A percentile compares a stretch with the other conserved stretches of the same genome.
Evolutionary conservation across 2,329 filamentous ascomycete species (phyloP).

Genomic region (Parascedosporium putredinis): DNA sequence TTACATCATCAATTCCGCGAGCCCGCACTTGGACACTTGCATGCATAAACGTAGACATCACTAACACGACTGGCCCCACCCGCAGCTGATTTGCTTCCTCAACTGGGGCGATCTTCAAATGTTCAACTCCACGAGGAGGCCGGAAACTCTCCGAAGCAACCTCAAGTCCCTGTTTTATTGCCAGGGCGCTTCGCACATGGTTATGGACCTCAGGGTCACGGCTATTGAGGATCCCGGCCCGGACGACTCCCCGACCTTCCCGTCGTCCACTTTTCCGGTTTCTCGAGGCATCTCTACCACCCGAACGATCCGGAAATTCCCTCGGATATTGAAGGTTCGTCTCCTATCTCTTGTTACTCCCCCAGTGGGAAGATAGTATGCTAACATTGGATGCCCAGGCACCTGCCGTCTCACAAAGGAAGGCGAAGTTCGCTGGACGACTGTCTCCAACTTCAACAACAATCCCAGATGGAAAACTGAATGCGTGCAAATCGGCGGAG

Average conservation of each 20-base stretch:
- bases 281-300: conserved; percentile 50
- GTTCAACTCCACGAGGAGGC: conserved; percentile 54
- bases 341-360: background rate
- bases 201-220: conserved; percentile 55
- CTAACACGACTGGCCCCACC: conserved; percentile 10
- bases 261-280: conserved; percentile 58
- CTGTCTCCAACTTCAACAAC: conserved; percentile 51
- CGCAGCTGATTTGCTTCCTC: conserved; percentile 35
- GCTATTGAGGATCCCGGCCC: conserved; percentile 47
- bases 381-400: conserved; percentile 28
- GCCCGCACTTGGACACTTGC: too few relatives aligned
- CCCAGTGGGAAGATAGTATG: too few relatives aligned
- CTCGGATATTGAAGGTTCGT: conserved; percentile 3
- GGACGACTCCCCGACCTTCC: conserved; percentile 49
- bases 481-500: conserved; percentile 62
- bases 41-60: conserved; percentile 12
- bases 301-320: conserved; percentile 22
- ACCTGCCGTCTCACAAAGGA: conserved; percentile 54
- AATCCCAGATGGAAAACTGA: conserved; percentile 69
- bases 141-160: conserved; percentile 32
- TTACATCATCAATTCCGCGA: too few relatives aligned
- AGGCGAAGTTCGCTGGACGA: conserved; percentile 67
- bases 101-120: conserved; percentile 64
- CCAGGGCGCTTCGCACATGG: conserved; percentile 54
- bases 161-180: conserved; percentile 37